Evolutionary conservation across 176 grass and related monocot genomes (phyloP), one percentile per base, ranked within the genome.

Genomic region (Bolboschoenus planiculmis): DNA sequence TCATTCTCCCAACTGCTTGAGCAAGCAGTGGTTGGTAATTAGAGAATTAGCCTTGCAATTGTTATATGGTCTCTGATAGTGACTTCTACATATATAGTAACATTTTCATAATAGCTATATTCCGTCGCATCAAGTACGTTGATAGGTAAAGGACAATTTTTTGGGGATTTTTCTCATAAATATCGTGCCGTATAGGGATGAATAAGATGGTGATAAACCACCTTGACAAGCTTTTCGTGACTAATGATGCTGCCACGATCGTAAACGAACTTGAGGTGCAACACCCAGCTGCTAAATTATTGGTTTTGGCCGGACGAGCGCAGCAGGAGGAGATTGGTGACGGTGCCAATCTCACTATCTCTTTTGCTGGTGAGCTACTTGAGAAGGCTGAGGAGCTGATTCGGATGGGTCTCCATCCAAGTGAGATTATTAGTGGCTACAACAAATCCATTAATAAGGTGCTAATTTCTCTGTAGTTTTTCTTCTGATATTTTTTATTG

Each of bases 141-240:
- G 44, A 30, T 20, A 51, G 24, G 31, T 29, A 43, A 20, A 31
- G 13, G 43, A 18, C 27, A 51, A 76, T 50, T 51, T 65, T 47
- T 44, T 46, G 42, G 68, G 23, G 48, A 15, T 26, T 74, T 27
- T 30, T 47, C 44, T 76, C 46, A 76, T 33, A 33, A 53, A 77
- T 53, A 20, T 77, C 27, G 4, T 77, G 4, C 1, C 55, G 1
- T 70, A 46, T 80, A 98, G 92, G 95, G 30, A 93, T 98, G 95
- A 98, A 98, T 80, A 98, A 98, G 53, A 98, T 98, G 92, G 92
- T 98, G 3, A 93, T 95, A 8, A 98, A 94, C 80, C 90, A 94
- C 87, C 81, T 98, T 78, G 95, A 95, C 85, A 95, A 95, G 66
- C 89, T 93, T 29, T 95, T 95, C 36, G 83, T 98, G 48, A 95